Evolutionary conservation across 2,329 filamentous ascomycete species (phyloP), one percentile per base, ranked within the genome.

Genomic region (Piedraia hortae): DNA sequence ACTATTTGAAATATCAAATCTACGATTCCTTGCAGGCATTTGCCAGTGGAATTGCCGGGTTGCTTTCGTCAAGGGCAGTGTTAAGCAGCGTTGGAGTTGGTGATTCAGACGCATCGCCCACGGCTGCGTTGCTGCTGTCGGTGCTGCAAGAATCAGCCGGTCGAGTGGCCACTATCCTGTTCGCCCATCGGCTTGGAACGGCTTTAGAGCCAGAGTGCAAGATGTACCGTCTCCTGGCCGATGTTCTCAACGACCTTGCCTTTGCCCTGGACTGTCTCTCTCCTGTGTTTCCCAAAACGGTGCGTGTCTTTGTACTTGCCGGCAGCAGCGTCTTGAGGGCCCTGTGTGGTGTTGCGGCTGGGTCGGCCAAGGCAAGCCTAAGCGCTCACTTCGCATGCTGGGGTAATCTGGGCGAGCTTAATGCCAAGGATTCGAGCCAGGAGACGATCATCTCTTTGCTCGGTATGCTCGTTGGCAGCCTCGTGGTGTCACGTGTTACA

Each of bases 341-440:
- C 0, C 48, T 91, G 1, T 93, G 85, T 39, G 85, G 82, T 12
- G 78, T 93, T 4, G 74, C 82, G 0, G 82, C 77, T 1, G 77
- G 73, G 7, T 78, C 75, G 24, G 72, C 74, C 30, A 93, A 93
- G 45, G 82, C 82, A 2, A 80, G 72, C 28, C 48, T 97, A 33
- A 85, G 74, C 39, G 72, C 75, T 6, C 85, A 97, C 46, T 93
- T 97, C 51, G 78, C 82, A 5, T 63, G 56, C 32, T 65, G 66
- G 39, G 74, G 77, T 16, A 93, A 91, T 42, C 48, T 93, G 19
- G 82, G 75, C 2, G 82, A 93, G 44, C 55, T 97, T 25, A 93
- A 91, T 47, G 80, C 82, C 25, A 68, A 90, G 58, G 82, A 93
- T 42, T 78, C 78, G 7, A 88, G 74, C 32, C 85, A 93, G 48